Percentiles rank a stretch among this genome's conserved stretches.
phyloP scores from a whole-genome alignment of 352 stramenopile genomes.

The Phytopythium vexans region DNA sequence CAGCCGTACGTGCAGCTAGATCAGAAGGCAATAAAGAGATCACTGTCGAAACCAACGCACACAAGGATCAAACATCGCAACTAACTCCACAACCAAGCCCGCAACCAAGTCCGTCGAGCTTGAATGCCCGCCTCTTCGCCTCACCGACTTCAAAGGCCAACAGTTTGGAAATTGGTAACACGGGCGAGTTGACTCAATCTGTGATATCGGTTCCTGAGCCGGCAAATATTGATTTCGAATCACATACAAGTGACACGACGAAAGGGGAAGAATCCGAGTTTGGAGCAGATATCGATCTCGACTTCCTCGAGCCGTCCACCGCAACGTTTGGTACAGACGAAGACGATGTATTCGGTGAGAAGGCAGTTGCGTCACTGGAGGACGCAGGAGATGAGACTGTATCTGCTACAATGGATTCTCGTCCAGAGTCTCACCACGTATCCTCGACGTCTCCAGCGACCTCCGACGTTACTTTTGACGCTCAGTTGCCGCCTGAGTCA shows the following conservation, averaged over 20 bases:
- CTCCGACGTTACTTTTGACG: slow-evolving; percentile 54
- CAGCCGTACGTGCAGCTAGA: too few relatives aligned
- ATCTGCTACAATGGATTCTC: too few relatives aligned
- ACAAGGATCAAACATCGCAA: not conserved
- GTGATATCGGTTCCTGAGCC: too few relatives aligned
- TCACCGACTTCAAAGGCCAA: not conserved
- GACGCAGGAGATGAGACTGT: not conserved
- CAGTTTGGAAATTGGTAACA: too few relatives aligned
- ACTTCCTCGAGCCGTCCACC: slow-evolving; percentile 21
- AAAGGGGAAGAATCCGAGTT: not conserved
- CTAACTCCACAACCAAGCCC: not conserved
- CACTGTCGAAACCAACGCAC: not conserved
- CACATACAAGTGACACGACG: not conserved
- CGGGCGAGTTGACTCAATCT: too few relatives aligned
- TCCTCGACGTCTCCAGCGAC: slow-evolving; percentile 6
- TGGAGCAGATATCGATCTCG: slow-evolving; percentile 13
- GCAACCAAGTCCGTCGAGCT: not conserved
- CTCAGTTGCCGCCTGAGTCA: slow-evolving; percentile 23
- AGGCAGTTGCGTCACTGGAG: not conserved
- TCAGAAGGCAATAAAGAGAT: too few relatives aligned
- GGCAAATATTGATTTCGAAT: too few relatives aligned
- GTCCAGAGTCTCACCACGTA: too few relatives aligned
- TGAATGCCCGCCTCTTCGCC: slow-evolving; percentile 1
- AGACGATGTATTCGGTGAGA: not conserved
- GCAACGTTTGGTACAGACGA: slow-evolving; percentile 10